Evolutionary conservation across 345 rosid genomes (phyloP).

Genomic region (Aurinia saxatilis): DNA sequence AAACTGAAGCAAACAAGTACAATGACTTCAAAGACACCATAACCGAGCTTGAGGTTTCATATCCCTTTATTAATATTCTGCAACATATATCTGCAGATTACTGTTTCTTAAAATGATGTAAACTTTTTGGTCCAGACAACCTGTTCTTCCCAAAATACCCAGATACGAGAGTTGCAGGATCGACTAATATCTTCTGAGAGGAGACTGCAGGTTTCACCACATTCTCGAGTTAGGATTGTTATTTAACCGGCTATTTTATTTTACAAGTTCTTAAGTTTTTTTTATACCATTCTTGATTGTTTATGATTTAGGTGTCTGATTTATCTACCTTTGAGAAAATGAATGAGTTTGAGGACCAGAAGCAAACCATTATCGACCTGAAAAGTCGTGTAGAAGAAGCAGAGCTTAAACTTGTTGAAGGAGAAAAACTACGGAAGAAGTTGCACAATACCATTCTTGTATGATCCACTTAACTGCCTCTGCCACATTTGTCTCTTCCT

Average conservation of each 20-base stretch:
- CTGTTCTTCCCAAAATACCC: conserved; percentile 58
- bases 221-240: not conserved
- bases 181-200: conserved; percentile 58
- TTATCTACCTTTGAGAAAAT: conserved; percentile 65
- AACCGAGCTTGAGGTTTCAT: conserved; percentile 68
- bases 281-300: not conserved
- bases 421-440: conserved; percentile 88
- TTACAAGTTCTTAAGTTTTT: not conserved
- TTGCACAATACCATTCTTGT: conserved; percentile 81
- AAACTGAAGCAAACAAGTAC: conserved; percentile 48
- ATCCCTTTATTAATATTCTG: not conserved
- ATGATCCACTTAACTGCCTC: not conserved
- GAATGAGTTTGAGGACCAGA: conserved; percentile 68
- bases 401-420: conserved; percentile 80
- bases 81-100: not conserved
- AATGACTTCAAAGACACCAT: conserved; percentile 62
- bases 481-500: not conserved
- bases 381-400: conserved; percentile 68
- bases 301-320: conserved; percentile 56
- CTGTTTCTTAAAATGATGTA: conserved; percentile 10
- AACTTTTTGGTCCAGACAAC: conserved; percentile 42
- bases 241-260: not conserved
- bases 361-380: conserved; percentile 56
- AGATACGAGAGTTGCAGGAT: conserved; percentile 57
- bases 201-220: conserved; percentile 49